These are phyloP conservation scores for Linaria vulgaris DNA, from an alignment of 257 asterid genomes.

Conservation along the genomic window DNA sequence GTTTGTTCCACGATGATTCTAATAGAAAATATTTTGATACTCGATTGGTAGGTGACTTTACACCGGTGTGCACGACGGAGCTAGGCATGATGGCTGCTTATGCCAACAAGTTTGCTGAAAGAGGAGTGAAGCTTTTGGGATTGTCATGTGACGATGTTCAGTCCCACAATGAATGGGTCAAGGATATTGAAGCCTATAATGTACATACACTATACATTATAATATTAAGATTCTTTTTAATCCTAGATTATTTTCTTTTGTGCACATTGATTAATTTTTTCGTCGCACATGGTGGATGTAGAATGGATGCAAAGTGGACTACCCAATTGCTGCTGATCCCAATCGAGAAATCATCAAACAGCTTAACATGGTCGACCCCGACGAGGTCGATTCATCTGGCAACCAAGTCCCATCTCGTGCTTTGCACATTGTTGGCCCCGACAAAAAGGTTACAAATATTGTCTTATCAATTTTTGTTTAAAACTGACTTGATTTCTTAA, in stretches of 20 bases:
- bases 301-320: conserved; percentile 55
- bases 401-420: conserved; percentile 61
- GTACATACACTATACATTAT: neutral
- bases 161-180: conserved; percentile 78
- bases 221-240: no score
- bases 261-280: no score
- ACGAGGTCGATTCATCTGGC: conserved; percentile 54
- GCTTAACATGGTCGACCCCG: conserved; percentile 94
- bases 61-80: conserved; percentile 96
- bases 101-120: conserved; percentile 54
- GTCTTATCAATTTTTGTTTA: neutral
- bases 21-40: neutral
- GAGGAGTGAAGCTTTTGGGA: conserved; percentile 80
- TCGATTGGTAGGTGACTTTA: conserved; percentile 55
- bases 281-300: neutral
- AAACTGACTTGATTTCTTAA: no score
- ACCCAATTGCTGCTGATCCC: conserved; percentile 79
- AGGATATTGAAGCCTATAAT: conserved; percentile 76
- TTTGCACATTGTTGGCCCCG: conserved; percentile 80
- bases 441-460: conserved; percentile 52
- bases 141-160: conserved; percentile 67
- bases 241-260: no score
- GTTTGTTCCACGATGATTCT: no score
- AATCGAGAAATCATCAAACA: conserved; percentile 49
- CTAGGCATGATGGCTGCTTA: conserved; percentile 81